These are phyloP conservation scores for Penicillium ucsense DNA, from an alignment of 495 filamentous ascomycete genomes.

Conservation along the genomic window DNA sequence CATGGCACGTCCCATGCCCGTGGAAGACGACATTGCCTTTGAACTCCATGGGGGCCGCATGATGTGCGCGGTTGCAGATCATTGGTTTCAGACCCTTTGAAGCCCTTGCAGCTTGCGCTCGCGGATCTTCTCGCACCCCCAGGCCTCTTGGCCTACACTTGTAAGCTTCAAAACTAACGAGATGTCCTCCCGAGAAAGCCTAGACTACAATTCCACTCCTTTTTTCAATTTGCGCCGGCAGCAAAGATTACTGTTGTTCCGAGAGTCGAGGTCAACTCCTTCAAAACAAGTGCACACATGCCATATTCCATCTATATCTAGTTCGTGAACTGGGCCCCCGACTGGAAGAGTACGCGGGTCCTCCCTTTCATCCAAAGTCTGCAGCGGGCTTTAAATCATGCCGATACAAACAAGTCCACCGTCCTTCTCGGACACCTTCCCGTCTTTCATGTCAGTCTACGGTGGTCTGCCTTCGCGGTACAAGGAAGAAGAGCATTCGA, in stretches of 20 bases:
- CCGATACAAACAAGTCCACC: slow-evolving; percentile 38
- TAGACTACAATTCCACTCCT: neutral
- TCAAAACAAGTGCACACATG: too few relatives aligned
- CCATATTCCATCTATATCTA: too few relatives aligned
- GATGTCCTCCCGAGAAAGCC: slow-evolving; percentile 20
- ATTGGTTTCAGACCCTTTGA: slow-evolving; percentile 3
- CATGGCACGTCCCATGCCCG: neutral
- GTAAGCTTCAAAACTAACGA: slow-evolving; percentile 13
- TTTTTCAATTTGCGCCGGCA: slow-evolving; percentile 34
- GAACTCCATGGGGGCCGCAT: neutral
- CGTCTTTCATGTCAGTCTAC: slow-evolving; percentile 65
- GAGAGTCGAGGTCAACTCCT: neutral
- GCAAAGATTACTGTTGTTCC: slow-evolving; percentile 25
- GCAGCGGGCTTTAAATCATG: slow-evolving; percentile 21
- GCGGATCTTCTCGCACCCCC: neutral
- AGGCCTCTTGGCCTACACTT: slow-evolving; percentile 3
- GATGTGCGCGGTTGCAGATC: slow-evolving; percentile 15
- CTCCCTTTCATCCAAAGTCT: neutral
- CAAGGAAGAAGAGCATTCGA: slow-evolving; percentile 22
- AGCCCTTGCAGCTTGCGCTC: slow-evolving; percentile 14
- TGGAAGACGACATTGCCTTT: neutral
- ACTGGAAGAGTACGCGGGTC: slow-evolving; percentile 4
- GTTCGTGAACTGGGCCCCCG: too few relatives aligned
- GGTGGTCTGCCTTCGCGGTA: slow-evolving; percentile 26
- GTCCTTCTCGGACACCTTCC: slow-evolving; percentile 51